Evolutionary conservation across 2,329 filamentous ascomycete genomes (phyloP).

Genomic region (Magnaporthales sp.): DNA sequence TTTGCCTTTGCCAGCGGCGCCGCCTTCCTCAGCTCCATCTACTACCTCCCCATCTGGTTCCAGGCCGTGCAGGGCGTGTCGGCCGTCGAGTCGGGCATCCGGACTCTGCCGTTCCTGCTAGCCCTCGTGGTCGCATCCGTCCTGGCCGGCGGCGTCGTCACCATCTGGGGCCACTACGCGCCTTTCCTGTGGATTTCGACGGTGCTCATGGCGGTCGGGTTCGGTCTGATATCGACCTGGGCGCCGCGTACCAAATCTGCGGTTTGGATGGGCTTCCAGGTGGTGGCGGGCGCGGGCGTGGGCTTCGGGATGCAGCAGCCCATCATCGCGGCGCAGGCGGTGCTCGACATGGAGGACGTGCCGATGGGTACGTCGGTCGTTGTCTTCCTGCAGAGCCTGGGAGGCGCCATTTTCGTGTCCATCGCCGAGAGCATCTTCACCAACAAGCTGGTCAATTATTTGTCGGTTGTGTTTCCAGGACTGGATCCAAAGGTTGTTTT

Average conservation of each 20-base stretch:
- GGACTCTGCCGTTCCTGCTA: constrained; percentile 23
- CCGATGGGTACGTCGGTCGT: constrained; percentile 29
- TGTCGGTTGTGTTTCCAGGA: constrained; percentile 17
- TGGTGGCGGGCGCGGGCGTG: constrained; percentile 28
- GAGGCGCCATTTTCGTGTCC: constrained; percentile 28
- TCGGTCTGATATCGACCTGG: constrained; percentile 28
- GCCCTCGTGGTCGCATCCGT: constrained; percentile 20
- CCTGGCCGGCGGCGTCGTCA: constrained; percentile 18
- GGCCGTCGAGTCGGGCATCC: constrained; percentile 23
- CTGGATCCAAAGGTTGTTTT: constrained; percentile 15
- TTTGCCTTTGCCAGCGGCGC: constrained; percentile 27
- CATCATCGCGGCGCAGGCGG: constrained; percentile 30
- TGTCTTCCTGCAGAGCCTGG: constrained; percentile 26
- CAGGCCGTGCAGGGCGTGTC: constrained; percentile 24
- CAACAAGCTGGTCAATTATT: constrained; percentile 24
- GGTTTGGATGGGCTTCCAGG: constrained; percentile 31
- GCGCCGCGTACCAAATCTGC: constrained; percentile 17
- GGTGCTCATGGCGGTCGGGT: constrained; percentile 19
- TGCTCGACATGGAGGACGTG: constrained; percentile 28
- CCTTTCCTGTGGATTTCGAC: constrained; percentile 25
- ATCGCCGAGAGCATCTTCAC: constrained; percentile 32
- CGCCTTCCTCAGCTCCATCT: constrained; percentile 15
- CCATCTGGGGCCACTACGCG: constrained; percentile 27
- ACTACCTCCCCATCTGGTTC: constrained; percentile 25
- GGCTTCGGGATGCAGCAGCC: constrained; percentile 31